Evolutionary conservation across 2,329 filamentous ascomycete genomes (phyloP).

Genomic region (Sclerotinia subarctica): DNA sequence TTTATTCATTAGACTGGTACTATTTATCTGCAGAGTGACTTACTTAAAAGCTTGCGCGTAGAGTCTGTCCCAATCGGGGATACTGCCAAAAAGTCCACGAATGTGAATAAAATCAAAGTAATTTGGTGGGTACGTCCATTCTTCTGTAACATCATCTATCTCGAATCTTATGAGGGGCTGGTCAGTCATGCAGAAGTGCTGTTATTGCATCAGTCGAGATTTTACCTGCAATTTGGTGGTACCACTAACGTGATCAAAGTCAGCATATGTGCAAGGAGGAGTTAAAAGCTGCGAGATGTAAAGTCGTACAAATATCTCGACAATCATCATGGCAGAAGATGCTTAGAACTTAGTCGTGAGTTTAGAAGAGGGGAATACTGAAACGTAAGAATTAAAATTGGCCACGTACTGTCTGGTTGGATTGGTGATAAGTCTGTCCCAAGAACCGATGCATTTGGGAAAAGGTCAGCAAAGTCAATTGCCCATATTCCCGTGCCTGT

Average conservation of each 20-base stretch:
- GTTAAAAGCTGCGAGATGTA: background rate
- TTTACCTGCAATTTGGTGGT: conserved; percentile 51
- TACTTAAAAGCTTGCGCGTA: conserved; percentile 51
- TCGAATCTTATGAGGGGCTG: conserved; percentile 47
- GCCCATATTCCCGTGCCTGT: conserved; percentile 47
- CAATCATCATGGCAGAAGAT: background rate
- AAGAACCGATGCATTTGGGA: conserved; percentile 36
- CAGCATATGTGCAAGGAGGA: background rate
- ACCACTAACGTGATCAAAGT: conserved; percentile 39
- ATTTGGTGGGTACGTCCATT: conserved; percentile 44
- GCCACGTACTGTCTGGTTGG: conserved; percentile 38
- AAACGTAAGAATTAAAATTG: background rate
- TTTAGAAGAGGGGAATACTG: too few relatives aligned
- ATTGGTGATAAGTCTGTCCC: conserved; percentile 40
- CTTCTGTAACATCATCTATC: conserved; percentile 56
- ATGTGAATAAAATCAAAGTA: conserved; percentile 60
- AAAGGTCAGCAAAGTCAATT: conserved; percentile 40
- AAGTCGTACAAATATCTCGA: background rate
- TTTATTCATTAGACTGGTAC: background rate
- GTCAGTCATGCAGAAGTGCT: background rate
- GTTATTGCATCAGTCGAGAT: background rate
- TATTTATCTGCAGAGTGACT: conserved; percentile 19
- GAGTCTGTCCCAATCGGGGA: conserved; percentile 54
- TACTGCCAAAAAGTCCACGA: conserved; percentile 54
- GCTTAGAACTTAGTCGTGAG: too few relatives aligned